Conservation (phyloP, 1,139 yeast species). For the Yamadazyma buinensis region DNA sequence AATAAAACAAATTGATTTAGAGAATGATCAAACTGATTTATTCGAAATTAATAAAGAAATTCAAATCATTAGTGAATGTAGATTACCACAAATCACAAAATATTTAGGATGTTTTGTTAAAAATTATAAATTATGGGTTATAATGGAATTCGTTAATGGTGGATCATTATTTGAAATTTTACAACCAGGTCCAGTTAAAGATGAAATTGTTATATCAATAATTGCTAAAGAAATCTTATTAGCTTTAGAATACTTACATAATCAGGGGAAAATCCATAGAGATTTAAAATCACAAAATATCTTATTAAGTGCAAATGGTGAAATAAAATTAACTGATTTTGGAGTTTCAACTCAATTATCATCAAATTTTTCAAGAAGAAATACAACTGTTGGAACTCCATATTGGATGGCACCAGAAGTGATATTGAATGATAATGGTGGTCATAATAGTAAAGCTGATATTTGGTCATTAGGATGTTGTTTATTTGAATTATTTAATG, state of each 20-base stretch:
- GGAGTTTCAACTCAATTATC: slow-evolving; percentile 91
- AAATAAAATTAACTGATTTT: slow-evolving; percentile 92
- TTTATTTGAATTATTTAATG: slow-evolving; percentile 75
- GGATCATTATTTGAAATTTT: slow-evolving; percentile 74
- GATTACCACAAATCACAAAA: slow-evolving; percentile 63
- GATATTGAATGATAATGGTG: slow-evolving; percentile 67
- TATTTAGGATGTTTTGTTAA: slow-evolving; percentile 80
- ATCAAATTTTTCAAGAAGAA: slow-evolving; percentile 69
- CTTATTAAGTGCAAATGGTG: slow-evolving; percentile 61
- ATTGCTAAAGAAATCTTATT: slow-evolving; percentile 55
- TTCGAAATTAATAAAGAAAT: slow-evolving; percentile 81
- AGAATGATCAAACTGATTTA: slow-evolving; percentile 69
- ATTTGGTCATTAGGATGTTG: slow-evolving; percentile 96
- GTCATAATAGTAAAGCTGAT: slow-evolving; percentile 86
- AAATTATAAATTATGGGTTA: slow-evolving; percentile 78
- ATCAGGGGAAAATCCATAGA: slow-evolving; percentile 78
- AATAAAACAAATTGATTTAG: slow-evolving; percentile 73
- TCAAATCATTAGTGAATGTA: slow-evolving; percentile 70
- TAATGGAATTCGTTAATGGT: slow-evolving; percentile 82
- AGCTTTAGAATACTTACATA: slow-evolving; percentile 71
- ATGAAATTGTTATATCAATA: slow-evolving; percentile 50
- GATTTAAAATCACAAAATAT: slow-evolving; percentile 87
- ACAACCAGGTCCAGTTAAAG: slow-evolving; percentile 54
- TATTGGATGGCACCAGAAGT: slow-evolving; percentile 99
- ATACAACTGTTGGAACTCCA: slow-evolving; percentile 97